Evolutionary conservation across 352 stramenopile genomes (phyloP), one percentile per base, ranked within the genome.

Genomic region (Phytophthora ohioensis): DNA sequence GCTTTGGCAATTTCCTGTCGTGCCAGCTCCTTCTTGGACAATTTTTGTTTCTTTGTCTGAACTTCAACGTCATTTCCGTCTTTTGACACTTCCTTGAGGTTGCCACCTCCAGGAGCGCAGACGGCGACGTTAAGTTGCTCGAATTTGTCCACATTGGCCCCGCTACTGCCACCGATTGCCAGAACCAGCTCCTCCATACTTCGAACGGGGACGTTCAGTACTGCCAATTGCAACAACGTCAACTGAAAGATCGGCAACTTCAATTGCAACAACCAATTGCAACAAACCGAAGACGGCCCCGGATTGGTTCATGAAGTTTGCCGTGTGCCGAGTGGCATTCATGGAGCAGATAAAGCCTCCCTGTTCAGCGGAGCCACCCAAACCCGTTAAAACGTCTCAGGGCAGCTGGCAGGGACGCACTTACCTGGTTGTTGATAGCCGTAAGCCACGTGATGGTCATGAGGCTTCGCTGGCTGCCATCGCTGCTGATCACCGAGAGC

Each of bases 401-500:
- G 35, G 32, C 35, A 59, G 13, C 48, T 58, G 49, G 38, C 48
- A 57, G 36, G 13, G 17, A 32, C 1, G 32, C 13, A 11, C 38
- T 10, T 7, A 92, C 87, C 71, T 93, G 78, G 75, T 96, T 96
- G 79, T 95, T 95, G 60, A 95, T 89, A 17, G 85, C 75, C n/a
- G 89, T 95, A 49, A 95, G 80, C 89, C 89, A 96, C 27, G 87
- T 93, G 64, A 96, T 91, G 30, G 87, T 91, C 89, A 96, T 96
- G 69, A 94, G 78, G 31, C 68, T 91, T 48, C 69, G 75, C 27
- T 43, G 8, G 13, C 15, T 42, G 12, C 64, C 70, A 49, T 79
- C 66, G 3, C 38, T 57, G 34, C 73, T 70, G 31, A 69, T 34
- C 34, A 85, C 74, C 27, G 81, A 88, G 21, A 96, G 71, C 30